These are phyloP conservation scores for Catunica adiposa DNA, from an alignment of 2,329 filamentous ascomycete species.

Conservation along the genomic window DNA sequence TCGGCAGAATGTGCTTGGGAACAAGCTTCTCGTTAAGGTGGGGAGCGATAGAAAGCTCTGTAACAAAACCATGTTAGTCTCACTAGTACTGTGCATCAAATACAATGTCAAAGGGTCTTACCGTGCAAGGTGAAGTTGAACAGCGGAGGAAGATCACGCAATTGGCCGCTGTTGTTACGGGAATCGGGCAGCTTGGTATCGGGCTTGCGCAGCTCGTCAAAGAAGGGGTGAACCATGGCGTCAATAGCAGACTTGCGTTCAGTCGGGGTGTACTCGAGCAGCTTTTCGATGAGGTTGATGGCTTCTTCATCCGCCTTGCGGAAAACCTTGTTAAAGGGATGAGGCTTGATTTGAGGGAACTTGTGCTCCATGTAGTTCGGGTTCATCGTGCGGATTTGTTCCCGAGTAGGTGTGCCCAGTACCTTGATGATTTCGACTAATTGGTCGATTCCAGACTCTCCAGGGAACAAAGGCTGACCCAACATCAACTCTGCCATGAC, in stretches of 20 bases:
- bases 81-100: background rate
- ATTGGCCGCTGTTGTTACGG: constrained; percentile 63
- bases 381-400: constrained; percentile 99
- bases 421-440: constrained; percentile 99
- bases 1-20: constrained; percentile 61
- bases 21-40: constrained; percentile 77
- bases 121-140: constrained; percentile 93
- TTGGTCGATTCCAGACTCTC: constrained; percentile 96
- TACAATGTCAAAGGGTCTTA: constrained; percentile 29
- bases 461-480: constrained; percentile 91
- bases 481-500: constrained; percentile 99
- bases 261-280: constrained; percentile 94
- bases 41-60: constrained; percentile 92
- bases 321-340: constrained; percentile 98
- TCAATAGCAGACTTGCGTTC: constrained; percentile 86
- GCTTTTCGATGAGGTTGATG: constrained; percentile 82
- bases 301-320: constrained; percentile 85
- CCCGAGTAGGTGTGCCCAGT: constrained; percentile 83
- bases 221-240: constrained; percentile 97
- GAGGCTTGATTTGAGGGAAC: constrained; percentile 98
- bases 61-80: background rate
- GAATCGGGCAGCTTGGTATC: constrained; percentile 84
- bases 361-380: constrained; percentile 99
- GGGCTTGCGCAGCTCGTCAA: constrained; percentile 90
- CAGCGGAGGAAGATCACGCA: constrained; percentile 68